Conservation (phyloP, 2,329 filamentous ascomycete genomes). For the Exophiala aquamarina region DNA sequence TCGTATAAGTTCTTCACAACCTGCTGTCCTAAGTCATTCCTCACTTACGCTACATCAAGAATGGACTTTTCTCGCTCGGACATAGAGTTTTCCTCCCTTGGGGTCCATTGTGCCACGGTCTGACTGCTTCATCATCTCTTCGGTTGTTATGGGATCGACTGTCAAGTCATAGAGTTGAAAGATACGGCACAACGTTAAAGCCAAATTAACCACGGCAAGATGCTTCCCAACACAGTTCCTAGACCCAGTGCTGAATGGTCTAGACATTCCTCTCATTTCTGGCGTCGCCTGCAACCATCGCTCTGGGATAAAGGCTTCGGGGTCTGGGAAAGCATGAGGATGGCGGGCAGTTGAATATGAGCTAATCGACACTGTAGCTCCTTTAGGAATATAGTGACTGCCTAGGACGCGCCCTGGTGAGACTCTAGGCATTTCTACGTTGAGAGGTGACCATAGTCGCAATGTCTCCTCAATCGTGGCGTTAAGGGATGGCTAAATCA, state of each 20-base stretch:
- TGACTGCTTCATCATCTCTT: not conserved
- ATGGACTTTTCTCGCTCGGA: not conserved
- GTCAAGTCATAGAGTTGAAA: not conserved
- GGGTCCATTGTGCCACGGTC: not conserved
- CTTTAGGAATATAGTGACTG: not conserved
- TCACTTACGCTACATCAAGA: not conserved
- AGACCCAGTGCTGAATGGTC: not conserved
- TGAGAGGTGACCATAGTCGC: slow-evolving; percentile 32
- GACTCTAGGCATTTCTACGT: not conserved
- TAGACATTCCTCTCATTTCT: slow-evolving; percentile 29
- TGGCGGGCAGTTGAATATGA: slow-evolving; percentile 27
- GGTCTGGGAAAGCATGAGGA: slow-evolving; percentile 31
- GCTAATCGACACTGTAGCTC: not conserved
- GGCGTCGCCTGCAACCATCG: slow-evolving; percentile 30
- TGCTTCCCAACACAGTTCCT: not conserved
- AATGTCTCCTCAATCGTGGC: slow-evolving; percentile 42
- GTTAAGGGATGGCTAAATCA: slow-evolving; percentile 34
- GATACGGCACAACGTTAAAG: not conserved
- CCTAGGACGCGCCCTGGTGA: not conserved
- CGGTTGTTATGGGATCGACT: not conserved
- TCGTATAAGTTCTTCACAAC: not conserved
- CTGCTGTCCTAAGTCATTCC: not conserved
- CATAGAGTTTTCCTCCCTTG: not conserved
- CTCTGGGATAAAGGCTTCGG: slow-evolving; percentile 33
- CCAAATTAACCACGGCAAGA: not conserved